Percentiles rank a stretch among this genome's conserved stretches.
Evolutionary conservation across 2,329 filamentous ascomycete species (phyloP).

Genomic region (Ophiostoma ulmi): DNA sequence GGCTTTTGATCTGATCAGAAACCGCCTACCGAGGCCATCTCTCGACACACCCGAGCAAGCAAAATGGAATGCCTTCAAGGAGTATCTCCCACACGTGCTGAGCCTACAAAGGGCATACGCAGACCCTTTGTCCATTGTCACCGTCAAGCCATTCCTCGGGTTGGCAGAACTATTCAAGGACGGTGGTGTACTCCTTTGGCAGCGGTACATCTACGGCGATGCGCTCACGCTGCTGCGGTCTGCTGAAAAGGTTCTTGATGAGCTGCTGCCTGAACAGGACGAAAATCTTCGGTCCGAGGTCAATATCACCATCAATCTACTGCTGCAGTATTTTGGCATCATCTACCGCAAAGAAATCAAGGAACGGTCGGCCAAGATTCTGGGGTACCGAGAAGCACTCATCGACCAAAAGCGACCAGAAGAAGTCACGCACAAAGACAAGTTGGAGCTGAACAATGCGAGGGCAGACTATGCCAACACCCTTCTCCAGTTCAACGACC

Average conservation of each 20-base stretch:
- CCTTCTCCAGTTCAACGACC: slow-evolving; percentile 27
- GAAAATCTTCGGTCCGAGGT: slow-evolving; percentile 22
- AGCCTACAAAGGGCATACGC: slow-evolving; percentile 26
- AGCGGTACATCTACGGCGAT: slow-evolving; percentile 24
- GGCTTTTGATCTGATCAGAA: slow-evolving; percentile 24
- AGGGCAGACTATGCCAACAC: slow-evolving; percentile 28
- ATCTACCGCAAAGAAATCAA: slow-evolving; percentile 26
- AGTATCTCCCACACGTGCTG: slow-evolving; percentile 26
- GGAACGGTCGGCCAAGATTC: slow-evolving; percentile 23
- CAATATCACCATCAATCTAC: slow-evolving; percentile 25
- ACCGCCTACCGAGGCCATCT: slow-evolving; percentile 24
- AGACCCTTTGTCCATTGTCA: slow-evolving; percentile 25
- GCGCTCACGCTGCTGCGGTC: slow-evolving; percentile 25
- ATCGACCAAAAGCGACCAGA: neutral
- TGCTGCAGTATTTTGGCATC: slow-evolving; percentile 27
- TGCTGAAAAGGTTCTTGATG: slow-evolving; percentile 24
- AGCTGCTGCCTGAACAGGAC: slow-evolving; percentile 16
- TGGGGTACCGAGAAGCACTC: neutral
- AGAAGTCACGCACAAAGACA: slow-evolving; percentile 12
- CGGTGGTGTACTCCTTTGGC: slow-evolving; percentile 26
- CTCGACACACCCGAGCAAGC: slow-evolving; percentile 25
- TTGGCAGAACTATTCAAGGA: slow-evolving; percentile 27
- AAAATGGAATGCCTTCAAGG: neutral
- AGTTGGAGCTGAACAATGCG: slow-evolving; percentile 22
- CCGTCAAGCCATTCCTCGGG: slow-evolving; percentile 23